Percentiles rank a stretch among this genome's conserved stretches.
Conservation (phyloP, 257 asterid species). For the Henckelia pumila region DNA sequence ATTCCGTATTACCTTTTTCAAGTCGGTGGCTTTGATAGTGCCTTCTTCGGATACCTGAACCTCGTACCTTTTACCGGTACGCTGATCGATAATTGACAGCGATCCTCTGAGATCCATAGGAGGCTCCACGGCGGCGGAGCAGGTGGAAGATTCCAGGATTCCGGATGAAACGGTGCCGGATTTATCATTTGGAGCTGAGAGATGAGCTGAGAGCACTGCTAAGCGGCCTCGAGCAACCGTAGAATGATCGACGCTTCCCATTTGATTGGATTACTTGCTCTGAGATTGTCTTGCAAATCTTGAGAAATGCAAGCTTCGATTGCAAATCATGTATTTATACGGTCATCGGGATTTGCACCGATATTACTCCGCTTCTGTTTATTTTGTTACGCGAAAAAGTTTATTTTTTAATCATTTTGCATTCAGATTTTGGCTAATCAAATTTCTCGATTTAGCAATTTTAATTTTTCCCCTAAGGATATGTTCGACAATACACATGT, state of each 20-base stretch:
- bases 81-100: conserved; percentile 67
- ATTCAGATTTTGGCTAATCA: too few relatives aligned
- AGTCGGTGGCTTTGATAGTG: conserved; percentile 82
- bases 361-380: not conserved
- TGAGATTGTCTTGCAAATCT: not conserved
- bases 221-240: conserved; percentile 76
- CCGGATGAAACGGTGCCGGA: conserved; percentile 29
- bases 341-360: not conserved
- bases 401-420: too few relatives aligned
- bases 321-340: not conserved
- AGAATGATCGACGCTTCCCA: conserved; percentile 53
- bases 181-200: conserved; percentile 43
- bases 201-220: conserved; percentile 87
- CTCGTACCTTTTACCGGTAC: conserved; percentile 73
- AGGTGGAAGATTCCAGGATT: conserved; percentile 42
- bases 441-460: too few relatives aligned
- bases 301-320: not conserved
- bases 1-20: conserved; percentile 56
- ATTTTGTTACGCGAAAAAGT: too few relatives aligned
- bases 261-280: conserved; percentile 16
- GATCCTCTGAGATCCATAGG: conserved; percentile 68
- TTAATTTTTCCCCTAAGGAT: too few relatives aligned
- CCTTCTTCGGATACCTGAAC: conserved; percentile 88
- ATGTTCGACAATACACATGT: too few relatives aligned
- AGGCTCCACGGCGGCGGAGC: conserved; percentile 56